Evolutionary conservation across 352 stramenopile species (phyloP).

Genomic region (Phytopythium oedochilum): DNA sequence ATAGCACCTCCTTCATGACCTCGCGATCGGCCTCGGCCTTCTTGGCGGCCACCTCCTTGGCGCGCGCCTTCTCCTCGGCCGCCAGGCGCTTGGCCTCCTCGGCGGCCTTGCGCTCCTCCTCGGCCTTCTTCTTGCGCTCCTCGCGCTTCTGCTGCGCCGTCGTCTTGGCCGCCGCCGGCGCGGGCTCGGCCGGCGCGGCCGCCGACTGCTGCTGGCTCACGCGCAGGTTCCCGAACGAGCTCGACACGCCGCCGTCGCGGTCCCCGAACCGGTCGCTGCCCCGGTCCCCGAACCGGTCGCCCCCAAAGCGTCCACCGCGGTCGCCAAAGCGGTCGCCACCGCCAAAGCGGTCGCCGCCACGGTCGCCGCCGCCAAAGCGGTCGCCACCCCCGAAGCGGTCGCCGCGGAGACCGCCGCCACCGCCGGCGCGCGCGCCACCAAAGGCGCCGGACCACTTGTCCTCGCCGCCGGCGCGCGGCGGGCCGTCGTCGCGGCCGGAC

Average conservation of each 20-base stretch:
- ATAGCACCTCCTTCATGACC: constrained; percentile 58
- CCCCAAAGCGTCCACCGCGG: constrained; percentile 18
- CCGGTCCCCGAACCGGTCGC: constrained; percentile 12
- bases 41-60: constrained; percentile 38
- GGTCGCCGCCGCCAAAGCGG: constrained; percentile 17
- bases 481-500: constrained; percentile 15
- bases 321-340: constrained; percentile 24
- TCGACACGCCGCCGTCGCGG: constrained; percentile 29
- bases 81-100: constrained; percentile 64
- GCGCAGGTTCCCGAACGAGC: constrained; percentile 37
- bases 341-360: constrained; percentile 19
- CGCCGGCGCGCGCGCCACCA: constrained; percentile 20
- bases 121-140: constrained; percentile 79
- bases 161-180: constrained; percentile 47
- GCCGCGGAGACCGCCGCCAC: constrained; percentile 11
- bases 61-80: constrained; percentile 50
- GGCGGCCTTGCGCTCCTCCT: constrained; percentile 58
- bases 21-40: constrained; percentile 48
- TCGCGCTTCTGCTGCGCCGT: constrained; percentile 56
- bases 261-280: constrained; percentile 22
- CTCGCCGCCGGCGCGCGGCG: constrained; percentile 17
- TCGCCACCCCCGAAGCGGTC: constrained; percentile 12
- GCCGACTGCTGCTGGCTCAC: constrained; percentile 25
- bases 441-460: constrained; percentile 61
- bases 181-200: constrained; percentile 9